Percentiles rank a stretch among this genome's conserved stretches.
Conservation (phyloP, 805 yeast species). For the Cyberlindnera meyerae region DNA sequence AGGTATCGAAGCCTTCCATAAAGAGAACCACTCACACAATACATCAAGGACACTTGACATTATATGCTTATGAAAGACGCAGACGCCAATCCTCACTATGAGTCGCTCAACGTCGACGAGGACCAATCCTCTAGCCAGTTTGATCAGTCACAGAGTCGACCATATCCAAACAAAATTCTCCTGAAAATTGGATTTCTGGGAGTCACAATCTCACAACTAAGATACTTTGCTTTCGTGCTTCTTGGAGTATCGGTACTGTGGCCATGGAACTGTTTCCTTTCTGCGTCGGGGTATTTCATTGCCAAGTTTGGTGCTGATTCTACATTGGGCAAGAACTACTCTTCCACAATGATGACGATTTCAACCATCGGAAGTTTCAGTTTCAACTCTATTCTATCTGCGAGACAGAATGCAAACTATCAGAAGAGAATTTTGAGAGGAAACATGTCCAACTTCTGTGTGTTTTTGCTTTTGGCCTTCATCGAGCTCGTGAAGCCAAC, state of each 20-base stretch:
- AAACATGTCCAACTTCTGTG: constrained; percentile 46
- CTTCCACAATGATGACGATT: constrained; percentile 84
- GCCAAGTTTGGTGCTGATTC: constrained; percentile 50
- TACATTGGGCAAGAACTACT: constrained; percentile 50
- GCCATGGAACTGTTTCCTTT: constrained; percentile 95
- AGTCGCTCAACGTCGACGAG: constrained; percentile 7
- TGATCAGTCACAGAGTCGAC: no score
- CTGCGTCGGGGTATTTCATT: constrained; percentile 75
- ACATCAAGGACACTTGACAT: no score
- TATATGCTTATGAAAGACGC: constrained; percentile 11
- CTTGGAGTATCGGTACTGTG: constrained; percentile 80
- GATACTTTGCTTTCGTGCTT: constrained; percentile 21
- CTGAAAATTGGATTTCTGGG: constrained; percentile 2
- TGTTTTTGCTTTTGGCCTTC: constrained; percentile 39
- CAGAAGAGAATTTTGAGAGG: constrained; percentile 56
- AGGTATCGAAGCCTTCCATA: no score
- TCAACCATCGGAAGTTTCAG: constrained; percentile 66
- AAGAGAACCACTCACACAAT: not conserved
- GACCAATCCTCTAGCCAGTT: no score
- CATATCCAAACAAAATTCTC: not conserved
- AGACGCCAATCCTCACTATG: constrained; percentile 6
- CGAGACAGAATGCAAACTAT: constrained; percentile 58
- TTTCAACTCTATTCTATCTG: constrained; percentile 58
- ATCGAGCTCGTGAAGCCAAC: constrained; percentile 20
- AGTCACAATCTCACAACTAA: constrained; percentile 5